Conservation (phyloP, 306 rosid species). For the Benincasa hispida region DNA sequence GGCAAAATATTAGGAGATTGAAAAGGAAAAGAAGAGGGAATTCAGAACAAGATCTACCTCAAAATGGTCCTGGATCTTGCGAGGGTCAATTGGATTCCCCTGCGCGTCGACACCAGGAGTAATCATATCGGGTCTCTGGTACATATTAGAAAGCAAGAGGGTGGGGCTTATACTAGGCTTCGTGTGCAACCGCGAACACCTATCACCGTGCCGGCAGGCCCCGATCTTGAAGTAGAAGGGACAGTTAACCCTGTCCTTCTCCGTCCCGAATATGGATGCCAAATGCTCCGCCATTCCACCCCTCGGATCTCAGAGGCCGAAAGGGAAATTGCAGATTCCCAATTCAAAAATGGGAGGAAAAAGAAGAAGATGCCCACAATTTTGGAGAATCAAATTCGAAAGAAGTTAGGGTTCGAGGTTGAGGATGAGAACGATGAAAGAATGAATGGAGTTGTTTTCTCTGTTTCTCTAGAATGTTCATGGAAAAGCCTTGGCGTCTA, state of each 20-base stretch:
- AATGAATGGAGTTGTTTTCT: neutral
- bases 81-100: slow-evolving; percentile 50
- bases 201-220: slow-evolving; percentile 67
- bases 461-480: neutral
- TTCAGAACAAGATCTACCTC: slow-evolving; percentile 13
- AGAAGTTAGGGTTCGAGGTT: neutral
- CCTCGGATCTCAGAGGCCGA: neutral
- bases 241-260: slow-evolving; percentile 68
- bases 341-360: neutral
- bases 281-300: slow-evolving; percentile 52
- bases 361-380: neutral
- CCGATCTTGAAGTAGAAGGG: slow-evolving; percentile 79
- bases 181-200: slow-evolving; percentile 58
- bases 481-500: neutral
- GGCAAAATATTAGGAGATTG: neutral
- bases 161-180: slow-evolving; percentile 71
- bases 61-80: slow-evolving; percentile 42
- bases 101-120: slow-evolving; percentile 56
- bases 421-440: neutral
- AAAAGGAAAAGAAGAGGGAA: neutral
- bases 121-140: slow-evolving; percentile 67
- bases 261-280: slow-evolving; percentile 65
- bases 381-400: neutral
- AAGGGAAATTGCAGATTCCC: neutral
- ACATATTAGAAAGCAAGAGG: slow-evolving; percentile 54